Base-by-base conservation (phyloP, 2,329 filamentous ascomycete genomes). In the Ceratocystis huliohia region DNA sequence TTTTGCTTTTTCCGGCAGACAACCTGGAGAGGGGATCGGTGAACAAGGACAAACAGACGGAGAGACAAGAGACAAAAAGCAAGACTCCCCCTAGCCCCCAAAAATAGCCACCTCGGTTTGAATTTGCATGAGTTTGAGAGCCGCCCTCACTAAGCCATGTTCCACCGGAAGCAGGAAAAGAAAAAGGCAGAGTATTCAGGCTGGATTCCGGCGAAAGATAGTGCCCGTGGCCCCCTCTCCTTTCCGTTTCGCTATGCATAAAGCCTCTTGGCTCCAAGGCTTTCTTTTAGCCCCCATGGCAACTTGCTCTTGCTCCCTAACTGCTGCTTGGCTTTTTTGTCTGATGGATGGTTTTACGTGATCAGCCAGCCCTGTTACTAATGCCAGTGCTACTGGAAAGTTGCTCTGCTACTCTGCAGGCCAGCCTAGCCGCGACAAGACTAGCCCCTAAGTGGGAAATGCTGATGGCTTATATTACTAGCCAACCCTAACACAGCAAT, bases 401-500 rank as follows among this genome's bases (percentile, higher is more conserved):
- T 28, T 28, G 17, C 17, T 3, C 48, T 53, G 48, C 48, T 6
- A 53, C 53, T 20, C 53, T 33, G 30, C 53, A 30, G 53, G 8
- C 3, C 2, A 30, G 25, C 15, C 50, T 57, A 57, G 53, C 25
- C 25, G 20, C 10, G 22, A 57, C 10, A 3, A 13, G 25, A 28
- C 17, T 28, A 20, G 30, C 30, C 30, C 30, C 30, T 33, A 33
- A 33, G 30, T 5, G 30, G 30, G 30, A 33, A 33, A 33, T 33
- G 30, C 5, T 33, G 6, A 8, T 8, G n/a, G 56, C n/a, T 57
- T 17, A 30, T 22, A 33, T 22, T 20, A 17, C 15, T 8, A 8
- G 22, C 53, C 22, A 57, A 57, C 53, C 56, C 56, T 59, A 59
- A 59, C 56, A 59, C 28, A 20, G 48, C 56, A 33, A 53, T 53